phyloP scores from a whole-genome alignment of 371 early-diverging fungal species.

The Rhizopus arrhizus region DNA sequence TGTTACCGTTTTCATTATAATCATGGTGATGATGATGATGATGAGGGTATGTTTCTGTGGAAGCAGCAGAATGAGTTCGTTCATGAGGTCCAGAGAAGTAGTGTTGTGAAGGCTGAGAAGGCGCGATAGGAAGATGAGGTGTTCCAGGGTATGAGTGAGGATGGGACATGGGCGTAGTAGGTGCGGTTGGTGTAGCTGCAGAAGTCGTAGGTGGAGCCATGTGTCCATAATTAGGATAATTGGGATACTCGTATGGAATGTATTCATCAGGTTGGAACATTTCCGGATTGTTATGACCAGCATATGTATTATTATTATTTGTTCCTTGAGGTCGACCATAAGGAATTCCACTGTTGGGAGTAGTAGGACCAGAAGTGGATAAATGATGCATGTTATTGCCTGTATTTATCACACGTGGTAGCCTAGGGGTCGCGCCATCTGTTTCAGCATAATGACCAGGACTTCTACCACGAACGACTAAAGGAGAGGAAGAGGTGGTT shows the following conservation, averaged over 20 bases:
- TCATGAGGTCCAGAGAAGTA: neutral
- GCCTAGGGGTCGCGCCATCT: slow-evolving; percentile 11
- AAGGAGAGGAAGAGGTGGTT: slow-evolving; percentile 63
- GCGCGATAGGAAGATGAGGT: neutral
- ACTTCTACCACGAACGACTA: slow-evolving; percentile 87
- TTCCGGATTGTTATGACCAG: slow-evolving; percentile 17
- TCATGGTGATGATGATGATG: neutral
- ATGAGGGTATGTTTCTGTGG: slow-evolving; percentile 1
- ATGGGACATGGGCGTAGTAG: slow-evolving; percentile 1
- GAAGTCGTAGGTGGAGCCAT: neutral
- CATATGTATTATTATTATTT: slow-evolving; percentile 10
- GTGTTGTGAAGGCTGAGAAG: neutral
- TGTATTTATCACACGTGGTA: neutral
- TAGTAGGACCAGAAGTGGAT: slow-evolving; percentile 50
- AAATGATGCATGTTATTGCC: neutral
- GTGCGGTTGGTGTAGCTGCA: neutral
- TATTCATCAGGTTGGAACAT: slow-evolving; percentile 20
- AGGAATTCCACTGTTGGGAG: slow-evolving; percentile 73
- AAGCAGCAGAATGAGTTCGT: neutral
- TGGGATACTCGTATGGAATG: slow-evolving; percentile 8
- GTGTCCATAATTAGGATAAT: neutral
- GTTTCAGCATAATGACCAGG: slow-evolving; percentile 86
- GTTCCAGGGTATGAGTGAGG: slow-evolving; percentile 6
- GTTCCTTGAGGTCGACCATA: slow-evolving; percentile 4
- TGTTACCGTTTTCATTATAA: slow-evolving; percentile 1